phyloP scores from a whole-genome alignment of 2,329 filamentous ascomycete genomes.

The Penicillium sclerotigenum region DNA sequence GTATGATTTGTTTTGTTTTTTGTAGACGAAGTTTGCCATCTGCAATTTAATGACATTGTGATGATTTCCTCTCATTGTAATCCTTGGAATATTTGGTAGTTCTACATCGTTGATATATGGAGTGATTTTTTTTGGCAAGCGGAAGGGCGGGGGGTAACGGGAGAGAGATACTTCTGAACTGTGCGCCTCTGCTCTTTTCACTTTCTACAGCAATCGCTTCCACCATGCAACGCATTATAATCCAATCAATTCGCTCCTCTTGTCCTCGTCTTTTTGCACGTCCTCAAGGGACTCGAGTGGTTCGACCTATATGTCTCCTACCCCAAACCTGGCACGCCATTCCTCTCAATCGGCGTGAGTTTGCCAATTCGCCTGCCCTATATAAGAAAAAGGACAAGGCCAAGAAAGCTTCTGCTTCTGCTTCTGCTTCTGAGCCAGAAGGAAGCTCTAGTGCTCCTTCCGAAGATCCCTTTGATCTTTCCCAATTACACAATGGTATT shows the following conservation, averaged over 20 bases:
- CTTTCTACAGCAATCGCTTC: neutral
- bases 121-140: neutral
- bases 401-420: conserved; percentile 42
- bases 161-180: neutral
- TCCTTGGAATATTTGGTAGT: neutral
- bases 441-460: conserved; percentile 28
- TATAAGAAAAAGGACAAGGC: conserved; percentile 56
- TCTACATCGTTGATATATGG: neutral
- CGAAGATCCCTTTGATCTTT: conserved; percentile 61
- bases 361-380: conserved; percentile 43
- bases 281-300: neutral
- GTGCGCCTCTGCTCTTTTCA: neutral
- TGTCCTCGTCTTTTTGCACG: neutral
- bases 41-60: conserved; percentile 35
- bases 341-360: conserved; percentile 24
- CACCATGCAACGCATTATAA: conserved; percentile 17
- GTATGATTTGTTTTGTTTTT: conserved; percentile 24
- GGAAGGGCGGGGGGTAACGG: neutral
- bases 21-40: conserved; percentile 32
- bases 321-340: neutral
- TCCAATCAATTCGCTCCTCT: conserved; percentile 5
- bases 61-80: conserved; percentile 19
- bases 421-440: conserved; percentile 30
- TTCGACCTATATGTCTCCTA: neutral
- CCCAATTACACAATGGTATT: conserved; percentile 56